Evolutionary conservation across 257 asterid genomes (phyloP), one percentile per base, ranked within the genome.

Genomic region (Scutellaria baicalensis): DNA sequence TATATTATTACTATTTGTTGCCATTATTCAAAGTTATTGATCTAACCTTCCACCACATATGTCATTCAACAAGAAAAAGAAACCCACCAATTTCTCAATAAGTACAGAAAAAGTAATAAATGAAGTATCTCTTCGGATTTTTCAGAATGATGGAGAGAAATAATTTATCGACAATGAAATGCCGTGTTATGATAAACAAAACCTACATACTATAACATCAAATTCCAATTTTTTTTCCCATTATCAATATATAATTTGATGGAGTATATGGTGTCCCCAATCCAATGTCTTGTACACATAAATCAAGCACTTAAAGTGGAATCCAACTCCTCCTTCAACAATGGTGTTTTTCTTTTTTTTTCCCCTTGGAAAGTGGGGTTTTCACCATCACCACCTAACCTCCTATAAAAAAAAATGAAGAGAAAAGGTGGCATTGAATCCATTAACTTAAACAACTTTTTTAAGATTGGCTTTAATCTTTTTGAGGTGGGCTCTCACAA

Each of bases 301-400:
- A 75, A 62, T 80, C 78, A 84, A 82, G 79, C 84, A 81, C 82
- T 79, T 84, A 67, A 81, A 86, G 88, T 88, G 93, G 91, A 73
- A 74, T 88, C 93, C 90, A 83, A 86, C 95, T 80, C 87, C 73
- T 57, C n/a, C 60, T 78, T 74, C 79, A 74, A 69, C 74, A 59
- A 74, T 55, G 51, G 50, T 62, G 20, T 18, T 18, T n/a, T 60
- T 33, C 54, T 71, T 55, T 16, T 60, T 33, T 59, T 71, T 55
- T 16, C 2, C 16, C 40, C 51, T 71, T 42, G 65, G 54, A 65
- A 64, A 77, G 86, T 80, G 87, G 76, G 83, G 81, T 70, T 82
- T 85, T 83, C 78, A 47, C 87, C 79, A 84, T 85, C 95, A 82
- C 83, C 84, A 84, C 89, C 94, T 85, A 83, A 87, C 81, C 48